These are phyloP conservation scores for Lepraria neglecta DNA, from an alignment of 495 filamentous ascomycete species.

Conservation along the genomic window DNA sequence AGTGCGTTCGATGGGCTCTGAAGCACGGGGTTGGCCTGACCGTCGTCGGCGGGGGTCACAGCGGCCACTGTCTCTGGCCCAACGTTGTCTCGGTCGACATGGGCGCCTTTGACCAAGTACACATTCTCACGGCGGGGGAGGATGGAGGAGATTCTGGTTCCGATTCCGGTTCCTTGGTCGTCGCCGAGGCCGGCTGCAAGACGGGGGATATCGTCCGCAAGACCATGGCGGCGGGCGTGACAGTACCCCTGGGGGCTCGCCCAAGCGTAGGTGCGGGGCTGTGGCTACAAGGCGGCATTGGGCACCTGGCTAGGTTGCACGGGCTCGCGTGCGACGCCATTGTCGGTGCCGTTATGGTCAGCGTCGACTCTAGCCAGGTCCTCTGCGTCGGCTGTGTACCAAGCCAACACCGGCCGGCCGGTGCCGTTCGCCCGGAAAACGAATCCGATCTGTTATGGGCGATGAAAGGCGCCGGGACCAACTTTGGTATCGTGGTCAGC, in stretches of 20 bases:
- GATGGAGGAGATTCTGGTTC: conserved; percentile 28
- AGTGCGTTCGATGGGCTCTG: conserved; percentile 55
- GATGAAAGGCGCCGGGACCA: conserved; percentile 55
- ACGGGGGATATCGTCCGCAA: conserved; percentile 51
- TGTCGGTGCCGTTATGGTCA: conserved; percentile 53
- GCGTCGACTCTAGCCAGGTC: conserved; percentile 44
- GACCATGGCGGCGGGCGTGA: conserved; percentile 45
- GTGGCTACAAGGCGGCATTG: conserved; percentile 62
- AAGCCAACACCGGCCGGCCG: conserved; percentile 41
- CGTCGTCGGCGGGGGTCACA: conserved; percentile 54
- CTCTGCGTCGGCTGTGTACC: conserved; percentile 50
- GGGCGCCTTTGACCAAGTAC: conserved; percentile 48
- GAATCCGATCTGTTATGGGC: conserved; percentile 55
- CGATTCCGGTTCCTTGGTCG: conserved; percentile 37
- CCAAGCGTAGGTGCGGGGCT: conserved; percentile 58
- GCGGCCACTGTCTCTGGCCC: conserved; percentile 51
- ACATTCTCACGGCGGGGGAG: conserved; percentile 36
- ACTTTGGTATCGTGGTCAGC: conserved; percentile 57
- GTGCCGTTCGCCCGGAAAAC: conserved; percentile 42
- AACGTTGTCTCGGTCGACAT: conserved; percentile 54
- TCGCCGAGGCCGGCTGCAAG: conserved; percentile 51
- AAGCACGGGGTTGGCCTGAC: conserved; percentile 45
- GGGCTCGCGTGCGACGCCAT: conserved; percentile 58
- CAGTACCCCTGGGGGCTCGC: conserved; percentile 53
- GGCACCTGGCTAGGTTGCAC: conserved; percentile 50